Evolutionary conservation across 352 stramenopile genomes (phyloP).

Genomic region (Phytophthora tubulina): DNA sequence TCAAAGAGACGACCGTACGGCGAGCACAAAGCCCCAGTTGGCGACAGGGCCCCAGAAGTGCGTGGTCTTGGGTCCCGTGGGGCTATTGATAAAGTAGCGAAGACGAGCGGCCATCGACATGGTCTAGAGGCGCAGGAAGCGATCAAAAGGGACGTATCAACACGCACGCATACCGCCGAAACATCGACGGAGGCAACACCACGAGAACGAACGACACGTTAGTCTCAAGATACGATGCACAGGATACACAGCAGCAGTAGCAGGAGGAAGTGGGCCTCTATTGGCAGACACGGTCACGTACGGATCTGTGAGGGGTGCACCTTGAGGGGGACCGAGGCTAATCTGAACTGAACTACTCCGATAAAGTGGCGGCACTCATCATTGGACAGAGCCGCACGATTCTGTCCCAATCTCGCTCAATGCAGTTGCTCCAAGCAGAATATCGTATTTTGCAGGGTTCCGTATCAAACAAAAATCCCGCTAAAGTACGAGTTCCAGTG

Average conservation of each 20-base stretch:
- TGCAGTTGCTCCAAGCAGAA: constrained; percentile 20
- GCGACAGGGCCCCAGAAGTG: constrained; percentile 91
- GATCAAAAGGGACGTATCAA: neutral
- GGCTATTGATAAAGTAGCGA: constrained; percentile 80
- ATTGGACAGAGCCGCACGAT: constrained; percentile 11
- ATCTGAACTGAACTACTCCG: constrained; percentile 9
- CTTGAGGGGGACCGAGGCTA: constrained; percentile 9
- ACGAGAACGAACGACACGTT: constrained; percentile 16
- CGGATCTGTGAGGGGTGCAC: neutral
- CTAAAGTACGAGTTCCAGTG: constrained; percentile 1
- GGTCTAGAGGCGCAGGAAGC: constrained; percentile 11
- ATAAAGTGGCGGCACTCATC: constrained; percentile 35
- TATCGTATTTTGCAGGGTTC: constrained; percentile 11
- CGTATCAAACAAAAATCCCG: constrained; percentile 23
- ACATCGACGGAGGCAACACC: neutral
- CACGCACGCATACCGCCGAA: constrained; percentile 3
- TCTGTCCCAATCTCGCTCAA: constrained; percentile 20
- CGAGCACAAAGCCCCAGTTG: constrained; percentile 91
- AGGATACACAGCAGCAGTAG: neutral
- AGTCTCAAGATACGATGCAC: constrained; percentile 8
- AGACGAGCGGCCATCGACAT: constrained; percentile 55
- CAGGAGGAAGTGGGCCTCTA: neutral
- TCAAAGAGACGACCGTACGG: constrained; percentile 50
- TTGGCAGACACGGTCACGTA: neutral
- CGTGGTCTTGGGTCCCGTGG: constrained; percentile 87